Evolutionary conservation across 768 basidiomycete genomes (phyloP).

Genomic region (Peribolospora kevripleyi): DNA sequence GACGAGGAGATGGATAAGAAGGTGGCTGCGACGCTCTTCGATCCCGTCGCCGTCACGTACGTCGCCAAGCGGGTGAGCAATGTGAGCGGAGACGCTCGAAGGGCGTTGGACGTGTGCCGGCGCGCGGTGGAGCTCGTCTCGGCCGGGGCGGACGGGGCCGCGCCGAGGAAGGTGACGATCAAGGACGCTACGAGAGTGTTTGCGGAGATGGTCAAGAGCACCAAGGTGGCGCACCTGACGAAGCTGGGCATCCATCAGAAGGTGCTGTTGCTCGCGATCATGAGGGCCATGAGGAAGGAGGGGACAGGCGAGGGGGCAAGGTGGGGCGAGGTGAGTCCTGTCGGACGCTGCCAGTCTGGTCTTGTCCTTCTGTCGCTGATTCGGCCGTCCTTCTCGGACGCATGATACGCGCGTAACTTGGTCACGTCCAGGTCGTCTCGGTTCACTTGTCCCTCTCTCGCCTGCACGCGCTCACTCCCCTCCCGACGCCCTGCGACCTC

Average conservation of each 20-base stretch:
- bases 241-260: conserved; percentile 10
- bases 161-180: conserved; percentile 15
- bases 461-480: conserved; percentile 5
- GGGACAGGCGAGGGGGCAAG: conserved; percentile 14
- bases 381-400: neutral
- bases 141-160: conserved; percentile 8
- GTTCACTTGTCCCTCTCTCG: conserved; percentile 13
- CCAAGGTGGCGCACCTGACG: conserved; percentile 10
- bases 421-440: conserved; percentile 8
- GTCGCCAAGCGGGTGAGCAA: conserved; percentile 55
- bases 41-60: conserved; percentile 54
- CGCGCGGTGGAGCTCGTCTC: conserved; percentile 17
- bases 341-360: neutral
- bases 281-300: conserved; percentile 9
- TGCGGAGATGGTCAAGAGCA: conserved; percentile 14
- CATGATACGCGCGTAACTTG: no score
- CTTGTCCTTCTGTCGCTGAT: neutral
- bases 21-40: conserved; percentile 24
- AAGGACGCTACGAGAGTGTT: conserved; percentile 11
- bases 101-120: conserved; percentile 82
- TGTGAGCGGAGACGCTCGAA: conserved; percentile 80
- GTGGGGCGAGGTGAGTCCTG: conserved; percentile 12
- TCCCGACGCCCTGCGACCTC: conserved; percentile 9
- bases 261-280: conserved; percentile 15
- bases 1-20: conserved; percentile 18